Evolutionary conservation across 306 rosid species (phyloP).

Genomic region (Castanopsis chinensis): DNA sequence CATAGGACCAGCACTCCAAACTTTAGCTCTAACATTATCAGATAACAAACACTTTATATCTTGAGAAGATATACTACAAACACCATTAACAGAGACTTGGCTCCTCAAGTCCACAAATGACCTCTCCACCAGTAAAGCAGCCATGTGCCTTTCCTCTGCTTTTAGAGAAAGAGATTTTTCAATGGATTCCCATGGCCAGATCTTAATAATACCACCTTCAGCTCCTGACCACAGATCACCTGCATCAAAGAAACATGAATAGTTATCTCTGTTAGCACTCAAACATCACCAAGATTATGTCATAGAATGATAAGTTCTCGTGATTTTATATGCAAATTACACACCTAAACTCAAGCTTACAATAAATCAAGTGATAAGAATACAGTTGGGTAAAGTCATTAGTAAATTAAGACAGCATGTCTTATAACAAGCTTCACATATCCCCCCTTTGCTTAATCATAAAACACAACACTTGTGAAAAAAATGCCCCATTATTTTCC

Average conservation of each 20-base stretch:
- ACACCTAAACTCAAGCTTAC: background rate
- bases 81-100: conserved; percentile 91
- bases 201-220: conserved; percentile 82
- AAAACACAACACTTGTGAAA: background rate
- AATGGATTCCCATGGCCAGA: conserved; percentile 97
- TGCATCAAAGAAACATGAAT: conserved; percentile 28
- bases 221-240: conserved; percentile 98
- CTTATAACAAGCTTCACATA: background rate
- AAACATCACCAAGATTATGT: background rate
- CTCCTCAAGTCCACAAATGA: conserved; percentile 72
- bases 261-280: background rate
- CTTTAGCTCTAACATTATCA: conserved; percentile 67
- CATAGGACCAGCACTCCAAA: conserved; percentile 75
- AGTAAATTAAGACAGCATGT: background rate
- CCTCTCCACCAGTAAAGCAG: conserved; percentile 95
- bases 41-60: conserved; percentile 77
- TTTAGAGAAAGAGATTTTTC: conserved; percentile 88
- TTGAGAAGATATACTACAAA: conserved; percentile 89
- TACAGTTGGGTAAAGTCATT: background rate
- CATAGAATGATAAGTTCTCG: background rate
- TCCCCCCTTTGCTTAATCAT: background rate
- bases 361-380: background rate
- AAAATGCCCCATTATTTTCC: background rate
- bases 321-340: background rate
- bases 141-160: conserved; percentile 93